These are phyloP conservation scores for Leishmania turanica DNA, from an alignment of 208 protist genomes.

Conservation along the genomic window DNA sequence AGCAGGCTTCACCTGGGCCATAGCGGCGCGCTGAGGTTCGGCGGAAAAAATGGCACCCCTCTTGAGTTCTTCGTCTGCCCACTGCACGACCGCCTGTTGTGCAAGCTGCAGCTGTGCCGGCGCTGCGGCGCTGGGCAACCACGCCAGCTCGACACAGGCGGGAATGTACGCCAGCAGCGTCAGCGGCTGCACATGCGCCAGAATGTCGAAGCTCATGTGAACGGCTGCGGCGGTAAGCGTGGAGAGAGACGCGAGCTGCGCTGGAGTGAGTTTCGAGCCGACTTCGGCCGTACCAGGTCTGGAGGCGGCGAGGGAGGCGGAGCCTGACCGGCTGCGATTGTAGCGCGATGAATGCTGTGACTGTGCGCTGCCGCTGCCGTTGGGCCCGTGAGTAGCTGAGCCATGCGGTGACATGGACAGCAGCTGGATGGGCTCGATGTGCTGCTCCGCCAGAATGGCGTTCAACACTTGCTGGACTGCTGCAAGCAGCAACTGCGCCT, in stretches of 20 bases:
- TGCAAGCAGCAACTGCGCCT: constrained; percentile 9
- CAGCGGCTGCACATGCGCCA: constrained; percentile 27
- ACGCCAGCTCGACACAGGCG: constrained; percentile 10
- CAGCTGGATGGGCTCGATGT: constrained; percentile 17
- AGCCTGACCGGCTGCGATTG: not conserved
- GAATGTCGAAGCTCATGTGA: constrained; percentile 15
- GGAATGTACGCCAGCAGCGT: constrained; percentile 21
- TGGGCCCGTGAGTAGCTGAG: not conserved
- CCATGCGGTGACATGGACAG: not conserved
- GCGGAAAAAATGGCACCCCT: not conserved
- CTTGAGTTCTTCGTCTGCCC: constrained; percentile 11
- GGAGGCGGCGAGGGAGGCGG: not conserved
- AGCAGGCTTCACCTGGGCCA: not conserved
- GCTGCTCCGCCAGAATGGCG: constrained; percentile 12
- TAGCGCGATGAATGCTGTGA: not conserved
- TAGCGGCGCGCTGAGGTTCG: not conserved
- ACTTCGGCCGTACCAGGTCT: not conserved
- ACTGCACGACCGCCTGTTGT: constrained; percentile 17
- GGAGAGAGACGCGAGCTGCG: constrained; percentile 21
- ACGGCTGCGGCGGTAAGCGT: constrained; percentile 19
- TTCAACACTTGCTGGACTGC: constrained; percentile 20
- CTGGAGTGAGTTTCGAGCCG: not conserved
- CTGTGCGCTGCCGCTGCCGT: not conserved
- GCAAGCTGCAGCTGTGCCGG: constrained; percentile 13
- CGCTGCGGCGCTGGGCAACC: constrained; percentile 25